Base-by-base conservation (phyloP, 2,329 filamentous ascomycete genomes). In the Coleophoma cylindrospora region DNA sequence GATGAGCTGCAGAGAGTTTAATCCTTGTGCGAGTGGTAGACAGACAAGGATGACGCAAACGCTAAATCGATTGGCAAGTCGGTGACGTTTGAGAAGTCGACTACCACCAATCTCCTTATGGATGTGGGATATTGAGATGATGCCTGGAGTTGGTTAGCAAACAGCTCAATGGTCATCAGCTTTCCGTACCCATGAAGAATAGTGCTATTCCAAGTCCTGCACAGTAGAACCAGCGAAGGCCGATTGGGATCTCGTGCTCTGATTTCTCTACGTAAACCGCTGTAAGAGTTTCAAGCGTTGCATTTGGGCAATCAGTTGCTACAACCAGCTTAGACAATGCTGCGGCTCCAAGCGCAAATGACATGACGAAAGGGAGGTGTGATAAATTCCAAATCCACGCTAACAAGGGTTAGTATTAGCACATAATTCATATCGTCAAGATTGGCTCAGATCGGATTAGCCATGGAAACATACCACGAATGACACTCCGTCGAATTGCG, bases 181-280 rank as follows among this genome's bases (percentile, higher is more conserved):
- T 3, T 14, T 40, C 41, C 50, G 43, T 55, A 56, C 68, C 66
- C 74, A 83, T 83, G 56, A 68, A 74, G 11, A 75, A 61, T 4
- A 84, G 65, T 0, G 79, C 72, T 12, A 81, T 66, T 21, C 76
- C 79, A 2, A 84, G 70, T 1, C 83, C 81, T n/a, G 71, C 73
- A 62, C 81, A 85, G 64, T 85, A 86, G 64, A 81, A 85, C 71
- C 80, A 83, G 13, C 79, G 73, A 17, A 84, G 70, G 2, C 79
- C 80, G 6, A 64, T 52, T 5, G 68, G 61, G n/a, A 85, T 67
- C 14, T 78, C 68, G 0, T 66, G 64, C 49, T 77, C 74, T 1
- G 77, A 76, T 43, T 72, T 71, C 1, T 66, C 65, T 19, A 70
- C 65, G 59, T 81, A 84, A 13, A 68, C 62, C 27, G 76, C 72